Base-by-base conservation (phyloP, 306 rosid species). In the Benincasa hispida region DNA sequence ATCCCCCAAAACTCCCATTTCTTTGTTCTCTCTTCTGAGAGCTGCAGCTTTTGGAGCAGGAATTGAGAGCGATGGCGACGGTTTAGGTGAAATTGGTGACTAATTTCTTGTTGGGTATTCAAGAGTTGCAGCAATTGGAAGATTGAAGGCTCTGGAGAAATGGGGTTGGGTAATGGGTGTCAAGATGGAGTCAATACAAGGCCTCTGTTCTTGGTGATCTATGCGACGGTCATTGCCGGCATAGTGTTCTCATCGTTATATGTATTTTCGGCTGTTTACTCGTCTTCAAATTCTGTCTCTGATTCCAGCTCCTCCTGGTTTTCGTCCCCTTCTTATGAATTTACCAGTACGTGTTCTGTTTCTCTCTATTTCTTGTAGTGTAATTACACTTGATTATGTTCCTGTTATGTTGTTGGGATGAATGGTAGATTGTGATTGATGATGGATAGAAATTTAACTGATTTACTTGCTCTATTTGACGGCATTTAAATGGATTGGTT, bases 141-240 rank as follows among this genome's bases (percentile, higher is more conserved):
- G 60, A 72, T 50, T 51, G 76, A 47, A 50, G 42, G 59, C 8
- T 72, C 42, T 48, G 59, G 8, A 8, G 47, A 48, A 57, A 88
- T 89, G 91, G 92, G 56, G 0, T 86, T 81, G 87, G 66, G 86
- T 68, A 82, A 83, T 66, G 83, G 84, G 81, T 87, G 85, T 21
- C 87, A 84, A 13, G 91, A 89, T 19, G 83, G 86, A 57, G 76
- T 77, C 41, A 77, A 85, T 79, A 81, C 94, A 15, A 83, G 76
- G 83, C 94, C 94, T 76, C 84, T 90, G 76, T 90, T 90, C 84
- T 82, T 90, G 59, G 83, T 89, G 84, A 84, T 90, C 89, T 90
- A 87, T 72, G 76, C 89, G 15, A 73, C 86, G 42, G 87, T 90
- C 21, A 25, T 83, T 39, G 72, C 81, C 58, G 94, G 94, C 68